Evolutionary conservation across 169 alveolate species (phyloP).

Genomic region (Eimeria maxima): DNA sequence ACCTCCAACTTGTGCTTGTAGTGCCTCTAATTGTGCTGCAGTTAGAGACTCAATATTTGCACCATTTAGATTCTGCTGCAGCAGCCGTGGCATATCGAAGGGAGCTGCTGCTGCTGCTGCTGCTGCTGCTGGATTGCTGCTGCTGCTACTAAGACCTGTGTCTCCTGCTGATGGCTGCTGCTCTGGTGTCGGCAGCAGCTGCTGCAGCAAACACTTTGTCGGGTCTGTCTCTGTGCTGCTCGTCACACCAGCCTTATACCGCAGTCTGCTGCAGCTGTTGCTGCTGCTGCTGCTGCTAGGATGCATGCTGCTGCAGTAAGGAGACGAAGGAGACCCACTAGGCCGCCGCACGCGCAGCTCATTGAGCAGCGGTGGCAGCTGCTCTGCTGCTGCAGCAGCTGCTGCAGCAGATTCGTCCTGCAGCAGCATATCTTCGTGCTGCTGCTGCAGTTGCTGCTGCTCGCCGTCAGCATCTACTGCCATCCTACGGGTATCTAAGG

Average conservation of each 20-base stretch:
- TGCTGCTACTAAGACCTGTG: background rate
- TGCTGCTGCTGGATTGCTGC: too few relatives aligned
- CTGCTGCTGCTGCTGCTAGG: conserved; percentile 15
- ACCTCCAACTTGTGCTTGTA: conserved; percentile 32
- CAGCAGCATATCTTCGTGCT: too few relatives aligned
- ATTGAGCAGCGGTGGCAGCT: conserved; percentile 27
- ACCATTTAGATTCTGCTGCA: conserved; percentile 27
- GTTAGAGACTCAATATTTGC: background rate
- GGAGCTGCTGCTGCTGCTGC: conserved; percentile 30
- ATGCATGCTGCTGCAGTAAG: background rate
- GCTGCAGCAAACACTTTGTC: conserved; percentile 43
- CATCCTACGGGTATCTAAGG: background rate
- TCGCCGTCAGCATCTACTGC: conserved; percentile 19
- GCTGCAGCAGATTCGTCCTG: too few relatives aligned
- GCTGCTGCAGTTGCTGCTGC: background rate
- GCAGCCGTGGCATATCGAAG: background rate
- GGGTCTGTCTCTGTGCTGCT: conserved; percentile 39
- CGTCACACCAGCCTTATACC: background rate
- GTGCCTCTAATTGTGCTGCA: conserved; percentile 31
- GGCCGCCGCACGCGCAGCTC: conserved; percentile 44
- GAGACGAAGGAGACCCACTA: conserved; percentile 26
- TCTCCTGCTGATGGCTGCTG: background rate
- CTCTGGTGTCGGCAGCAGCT: conserved; percentile 41
- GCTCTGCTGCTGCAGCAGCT: conserved; percentile 52
- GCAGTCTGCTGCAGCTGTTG: conserved; percentile 56